A percentile compares a stretch with the other conserved stretches of the same genome.
Evolutionary conservation across 2,329 filamentous ascomycete genomes (phyloP).

Genomic region (Cytospora schulzeri): DNA sequence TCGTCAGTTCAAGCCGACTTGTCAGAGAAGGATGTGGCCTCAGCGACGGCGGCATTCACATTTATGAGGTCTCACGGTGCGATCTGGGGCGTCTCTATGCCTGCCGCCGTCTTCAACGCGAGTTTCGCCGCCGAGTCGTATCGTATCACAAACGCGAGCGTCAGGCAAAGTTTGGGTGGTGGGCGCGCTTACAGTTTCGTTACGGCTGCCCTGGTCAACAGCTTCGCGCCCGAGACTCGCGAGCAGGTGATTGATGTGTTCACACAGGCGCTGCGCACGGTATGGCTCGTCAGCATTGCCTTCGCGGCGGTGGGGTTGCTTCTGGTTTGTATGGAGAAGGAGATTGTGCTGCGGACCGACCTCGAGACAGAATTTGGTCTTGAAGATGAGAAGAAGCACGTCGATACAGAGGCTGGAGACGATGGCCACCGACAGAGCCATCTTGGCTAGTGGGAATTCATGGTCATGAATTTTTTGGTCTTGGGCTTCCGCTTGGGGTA

Average conservation of each 20-base stretch:
- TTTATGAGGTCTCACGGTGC: slow-evolving; percentile 48
- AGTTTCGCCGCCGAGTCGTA: slow-evolving; percentile 24
- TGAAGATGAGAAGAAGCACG: no score
- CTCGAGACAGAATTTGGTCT: no score
- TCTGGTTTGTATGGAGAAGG: slow-evolving; percentile 20
- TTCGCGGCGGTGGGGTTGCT: slow-evolving; percentile 32
- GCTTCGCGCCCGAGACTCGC: background rate
- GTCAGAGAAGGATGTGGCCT: slow-evolving; percentile 39
- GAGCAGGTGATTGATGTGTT: slow-evolving; percentile 29
- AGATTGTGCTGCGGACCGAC: background rate
- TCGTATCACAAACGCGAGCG: background rate
- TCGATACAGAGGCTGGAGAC: no score
- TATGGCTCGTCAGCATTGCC: slow-evolving; percentile 30
- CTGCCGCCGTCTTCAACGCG: slow-evolving; percentile 42
- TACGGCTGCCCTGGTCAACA: background rate
- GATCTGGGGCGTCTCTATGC: slow-evolving; percentile 48
- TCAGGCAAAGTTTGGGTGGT: background rate
- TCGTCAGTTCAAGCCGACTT: slow-evolving; percentile 46
- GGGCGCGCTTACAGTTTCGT: background rate
- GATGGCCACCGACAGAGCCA: no score
- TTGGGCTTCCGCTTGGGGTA: no score
- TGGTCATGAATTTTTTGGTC: no score
- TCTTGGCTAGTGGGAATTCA: no score
- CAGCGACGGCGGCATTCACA: slow-evolving; percentile 41
- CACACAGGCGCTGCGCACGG: background rate